Base-by-base conservation (phyloP, 371 early-diverging fungal genomes). In the Mortierella sp. region DNA sequence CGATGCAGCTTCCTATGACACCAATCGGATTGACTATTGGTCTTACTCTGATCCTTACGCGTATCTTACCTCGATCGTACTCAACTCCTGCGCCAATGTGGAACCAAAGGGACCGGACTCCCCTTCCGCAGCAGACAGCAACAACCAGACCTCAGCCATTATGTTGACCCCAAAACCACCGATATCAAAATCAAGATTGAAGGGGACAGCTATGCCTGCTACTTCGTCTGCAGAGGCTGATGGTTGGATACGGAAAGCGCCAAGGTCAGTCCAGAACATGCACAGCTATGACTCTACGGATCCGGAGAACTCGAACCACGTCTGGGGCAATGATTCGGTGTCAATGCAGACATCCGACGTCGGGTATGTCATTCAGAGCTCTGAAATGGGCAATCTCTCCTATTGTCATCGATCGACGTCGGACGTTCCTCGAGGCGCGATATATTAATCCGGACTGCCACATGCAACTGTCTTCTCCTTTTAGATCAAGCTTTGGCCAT, bases 21-120 rank as follows among this genome's bases (percentile, higher is more conserved):
- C 65, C 24, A 69, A 76, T 43, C 48, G 58, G 24, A 69, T 76
- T 27, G 65, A 76, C 39, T 76, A 76, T 41, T 76, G 76, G 76
- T 56, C 58, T 1, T 76, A 65, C 21, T 69, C 57, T 6, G 76
- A 76, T 41, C 76, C 76, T 21, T 50, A 69, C n/a, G 50, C 64
- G 21, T 76, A 76, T 31, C 64, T 76, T n/a, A 76, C 76, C 1
- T 76, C 76, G 5, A 56, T 76, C 19, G 76, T 76, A 14, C 48
- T 76, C 7, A 76, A 76, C 30, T 76, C 76, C 2, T 76, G 76
- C 17, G 76, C 76, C 53, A 76, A 69, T 43, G 56, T 34, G 2
- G 76, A 76, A 14, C 62, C 70, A 6, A 76, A 61, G 21, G 44
- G 34, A 2, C 53, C 52, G 4, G 76, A 76, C 48, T 69, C 70